Evolutionary conservation across 192 early-diverging fungal species (phyloP).

Genomic region (Irineochytrium annulatum): DNA sequence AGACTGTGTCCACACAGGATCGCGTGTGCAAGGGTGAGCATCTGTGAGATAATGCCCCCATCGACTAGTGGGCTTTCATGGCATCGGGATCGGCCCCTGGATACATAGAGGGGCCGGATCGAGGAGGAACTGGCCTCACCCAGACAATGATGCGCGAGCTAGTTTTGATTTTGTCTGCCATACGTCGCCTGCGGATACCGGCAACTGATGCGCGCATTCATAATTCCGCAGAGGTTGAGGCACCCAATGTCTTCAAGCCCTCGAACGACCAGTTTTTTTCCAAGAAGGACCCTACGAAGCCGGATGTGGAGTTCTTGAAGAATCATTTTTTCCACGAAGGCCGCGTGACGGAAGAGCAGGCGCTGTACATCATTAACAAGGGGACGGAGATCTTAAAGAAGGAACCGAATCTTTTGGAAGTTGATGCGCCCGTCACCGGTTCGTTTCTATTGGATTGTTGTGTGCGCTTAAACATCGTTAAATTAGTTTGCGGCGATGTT

Average conservation of each 20-base stretch:
- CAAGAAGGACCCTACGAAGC: slow-evolving; percentile 64
- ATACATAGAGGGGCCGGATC: too few species aligned
- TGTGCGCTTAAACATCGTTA: background rate
- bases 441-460: background rate
- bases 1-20: slow-evolving; percentile 66
- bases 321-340: slow-evolving; percentile 92
- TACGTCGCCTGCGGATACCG: too few species aligned
- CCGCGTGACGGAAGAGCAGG: slow-evolving; percentile 86
- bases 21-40: slow-evolving; percentile 71
- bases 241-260: slow-evolving; percentile 52
- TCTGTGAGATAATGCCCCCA: background rate
- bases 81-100: too few species aligned
- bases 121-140: too few species aligned
- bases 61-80: too few species aligned
- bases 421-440: slow-evolving; percentile 91
- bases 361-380: slow-evolving; percentile 78
- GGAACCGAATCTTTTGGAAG: slow-evolving; percentile 82
- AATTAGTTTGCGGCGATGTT: slow-evolving; percentile 89
- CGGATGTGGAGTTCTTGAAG: slow-evolving; percentile 80
- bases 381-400: slow-evolving; percentile 74
- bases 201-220: background rate
- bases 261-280: slow-evolving; percentile 63
- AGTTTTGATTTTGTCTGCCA: too few species aligned
- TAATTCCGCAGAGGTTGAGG: slow-evolving; percentile 47
- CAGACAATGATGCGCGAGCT: too few species aligned